A percentile compares a stretch with the other conserved stretches of the same genome.
Conservation (phyloP, 352 stramenopile genomes). For the Phytophthora meadii region DNA sequence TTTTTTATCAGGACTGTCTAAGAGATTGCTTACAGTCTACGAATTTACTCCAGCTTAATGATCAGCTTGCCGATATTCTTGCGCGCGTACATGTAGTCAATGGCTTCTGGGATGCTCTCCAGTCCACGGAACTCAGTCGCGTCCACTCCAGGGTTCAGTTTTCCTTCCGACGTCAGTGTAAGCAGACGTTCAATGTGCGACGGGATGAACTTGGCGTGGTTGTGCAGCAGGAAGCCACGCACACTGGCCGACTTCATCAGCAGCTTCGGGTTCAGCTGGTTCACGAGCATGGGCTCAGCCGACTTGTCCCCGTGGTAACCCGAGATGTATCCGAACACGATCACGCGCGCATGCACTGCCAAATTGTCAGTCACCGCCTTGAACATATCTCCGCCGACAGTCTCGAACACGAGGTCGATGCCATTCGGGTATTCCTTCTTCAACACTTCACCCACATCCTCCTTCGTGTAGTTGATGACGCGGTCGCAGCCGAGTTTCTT, state of each 20-base stretch:
- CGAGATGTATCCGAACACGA: slow-evolving; percentile 37
- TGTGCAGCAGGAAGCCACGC: slow-evolving; percentile 28
- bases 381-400: slow-evolving; percentile 36
- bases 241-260: slow-evolving; percentile 34
- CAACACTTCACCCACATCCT: slow-evolving; percentile 31
- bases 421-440: slow-evolving; percentile 38
- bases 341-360: slow-evolving; percentile 29
- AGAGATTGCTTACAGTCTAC: background rate
- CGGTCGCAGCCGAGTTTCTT: slow-evolving; percentile 34
- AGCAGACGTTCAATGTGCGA: slow-evolving; percentile 31
- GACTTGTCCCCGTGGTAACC: slow-evolving; percentile 36
- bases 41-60: slow-evolving; percentile 25
- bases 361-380: slow-evolving; percentile 28
- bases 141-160: slow-evolving; percentile 30
- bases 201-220: slow-evolving; percentile 30
- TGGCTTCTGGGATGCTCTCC: slow-evolving; percentile 30
- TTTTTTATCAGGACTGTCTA: background rate
- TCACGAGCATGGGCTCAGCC: slow-evolving; percentile 31
- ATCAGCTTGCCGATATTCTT: slow-evolving; percentile 41
- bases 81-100: slow-evolving; percentile 39
- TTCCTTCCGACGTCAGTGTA: slow-evolving; percentile 19
- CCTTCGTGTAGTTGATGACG: slow-evolving; percentile 38
- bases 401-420: slow-evolving; percentile 35
- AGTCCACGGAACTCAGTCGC: slow-evolving; percentile 27
- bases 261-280: slow-evolving; percentile 27